Evolutionary conservation across 2,329 filamentous ascomycete species (phyloP), one percentile per base, ranked within the genome.

Genomic region (Beauveria pseudobassiana): DNA sequence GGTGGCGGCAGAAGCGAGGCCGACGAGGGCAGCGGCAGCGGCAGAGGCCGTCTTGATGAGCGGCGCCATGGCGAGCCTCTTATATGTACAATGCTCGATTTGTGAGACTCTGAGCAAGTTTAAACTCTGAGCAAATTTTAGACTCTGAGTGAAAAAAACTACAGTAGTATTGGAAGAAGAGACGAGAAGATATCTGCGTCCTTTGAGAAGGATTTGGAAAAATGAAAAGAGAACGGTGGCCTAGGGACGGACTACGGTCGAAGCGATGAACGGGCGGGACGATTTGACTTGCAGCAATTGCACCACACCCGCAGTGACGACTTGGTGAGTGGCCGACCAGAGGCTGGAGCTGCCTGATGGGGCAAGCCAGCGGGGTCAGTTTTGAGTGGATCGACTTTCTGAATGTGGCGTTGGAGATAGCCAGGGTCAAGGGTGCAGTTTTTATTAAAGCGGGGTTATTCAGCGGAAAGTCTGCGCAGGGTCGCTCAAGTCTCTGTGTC

Each of bases 1-100:
- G 0, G 78, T 82, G 9, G 76, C 78, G 34, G 80, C 79, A 9
- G 64, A 65, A 14, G 76, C 72, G 48, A 69, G 64, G 42, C 63
- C 65, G 20, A 64, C 58, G 49, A 63, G 49, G 30, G 63, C 63
- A 22, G 63, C 59, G 48, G 28, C 30, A 20, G 63, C 62, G 49
- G 34, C 48, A 42, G 50, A 4, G 49, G 54, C 52, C 43, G 52
- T 30, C 22, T 51, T 51, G 53, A 57, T 16, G 34, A 56, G 57
- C 28, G 58, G 57, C 38, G 56, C 45, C 58, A 60, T 60, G 58
- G 12, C 56, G 38, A 48, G 26, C 26, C 26, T 56, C 49, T 62
- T 53, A 30, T 55, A 45, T 24, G 18, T 5, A 30, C 10, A 28
- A 55, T 34, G 24, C 28, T 58, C 42, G 9, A 30, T 28, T 45